These are phyloP conservation scores for Exophiala bonariae DNA, from an alignment of 2,329 filamentous ascomycete species.

Conservation along the genomic window DNA sequence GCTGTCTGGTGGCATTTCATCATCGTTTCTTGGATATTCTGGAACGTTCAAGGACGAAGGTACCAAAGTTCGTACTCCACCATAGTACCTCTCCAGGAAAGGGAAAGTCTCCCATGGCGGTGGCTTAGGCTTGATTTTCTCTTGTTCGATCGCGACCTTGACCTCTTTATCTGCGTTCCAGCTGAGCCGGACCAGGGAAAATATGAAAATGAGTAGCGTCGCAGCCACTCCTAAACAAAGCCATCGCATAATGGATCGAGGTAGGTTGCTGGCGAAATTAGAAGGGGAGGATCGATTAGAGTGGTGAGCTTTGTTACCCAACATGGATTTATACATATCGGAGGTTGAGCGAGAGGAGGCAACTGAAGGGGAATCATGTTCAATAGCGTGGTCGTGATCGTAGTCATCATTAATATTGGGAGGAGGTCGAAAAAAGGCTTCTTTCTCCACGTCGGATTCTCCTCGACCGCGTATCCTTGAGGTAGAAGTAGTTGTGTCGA, in stretches of 20 bases:
- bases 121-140: slow-evolving; percentile 37
- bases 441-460: slow-evolving; percentile 28
- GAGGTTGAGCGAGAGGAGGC: slow-evolving; percentile 56
- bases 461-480: slow-evolving; percentile 24
- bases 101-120: slow-evolving; percentile 85
- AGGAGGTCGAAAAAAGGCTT: slow-evolving; percentile 11
- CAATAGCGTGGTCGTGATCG: slow-evolving; percentile 12
- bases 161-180: slow-evolving; percentile 66
- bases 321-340: slow-evolving; percentile 41
- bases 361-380: slow-evolving; percentile 38
- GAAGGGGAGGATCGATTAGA: slow-evolving; percentile 32
- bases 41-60: slow-evolving; percentile 66
- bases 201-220: slow-evolving; percentile 73
- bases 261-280: slow-evolving; percentile 59
- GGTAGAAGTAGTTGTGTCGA: slow-evolving; percentile 17
- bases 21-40: slow-evolving; percentile 70
- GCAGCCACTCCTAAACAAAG: slow-evolving; percentile 71
- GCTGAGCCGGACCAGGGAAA: slow-evolving; percentile 72
- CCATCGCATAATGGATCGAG: slow-evolving; percentile 73
- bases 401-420: slow-evolving; percentile 17
- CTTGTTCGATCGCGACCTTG: slow-evolving; percentile 47
- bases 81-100: slow-evolving; percentile 86
- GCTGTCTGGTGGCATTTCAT: slow-evolving; percentile 45
- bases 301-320: slow-evolving; percentile 36
- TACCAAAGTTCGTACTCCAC: slow-evolving; percentile 74